Evolutionary conservation across 2,329 filamentous ascomycete species (phyloP).

Genomic region (Fusarium poae): DNA sequence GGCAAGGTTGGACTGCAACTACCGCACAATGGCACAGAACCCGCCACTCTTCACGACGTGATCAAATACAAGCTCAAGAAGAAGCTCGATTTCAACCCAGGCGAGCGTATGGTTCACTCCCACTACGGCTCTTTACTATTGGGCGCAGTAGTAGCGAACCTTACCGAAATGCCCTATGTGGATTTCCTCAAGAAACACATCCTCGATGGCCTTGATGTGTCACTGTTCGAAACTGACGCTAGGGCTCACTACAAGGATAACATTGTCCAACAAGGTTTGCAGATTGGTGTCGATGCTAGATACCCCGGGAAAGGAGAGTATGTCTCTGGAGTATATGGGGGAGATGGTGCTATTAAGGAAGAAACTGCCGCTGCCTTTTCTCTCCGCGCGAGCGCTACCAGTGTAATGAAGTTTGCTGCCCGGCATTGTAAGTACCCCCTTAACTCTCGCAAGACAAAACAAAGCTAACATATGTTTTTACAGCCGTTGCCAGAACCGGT

Average conservation of each 20-base stretch:
- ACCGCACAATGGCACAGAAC: slow-evolving; percentile 10
- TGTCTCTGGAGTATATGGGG: slow-evolving; percentile 24
- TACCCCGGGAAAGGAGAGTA: neutral
- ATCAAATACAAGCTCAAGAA: slow-evolving; percentile 32
- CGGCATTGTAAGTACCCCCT: slow-evolving; percentile 11
- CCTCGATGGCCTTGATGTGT: slow-evolving; percentile 26
- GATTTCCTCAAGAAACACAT: slow-evolving; percentile 34
- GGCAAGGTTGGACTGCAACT: slow-evolving; percentile 19
- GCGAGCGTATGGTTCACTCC: slow-evolving; percentile 24
- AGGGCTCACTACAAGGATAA: slow-evolving; percentile 18
- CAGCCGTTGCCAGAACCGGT: slow-evolving; percentile 27
- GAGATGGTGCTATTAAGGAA: slow-evolving; percentile 40
- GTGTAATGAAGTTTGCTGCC: slow-evolving; percentile 27
- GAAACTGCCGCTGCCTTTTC: slow-evolving; percentile 32
- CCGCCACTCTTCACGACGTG: slow-evolving; percentile 35
- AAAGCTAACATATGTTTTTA: neutral
- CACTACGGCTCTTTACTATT: slow-evolving; percentile 36
- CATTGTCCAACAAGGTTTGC: slow-evolving; percentile 37
- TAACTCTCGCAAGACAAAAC: no score
- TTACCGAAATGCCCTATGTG: slow-evolving; percentile 28
- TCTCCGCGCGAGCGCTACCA: slow-evolving; percentile 33
- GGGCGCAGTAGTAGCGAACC: slow-evolving; percentile 33
- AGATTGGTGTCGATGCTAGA: slow-evolving; percentile 15
- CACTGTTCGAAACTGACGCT: slow-evolving; percentile 18
- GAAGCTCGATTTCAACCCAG: slow-evolving; percentile 27